These are phyloP conservation scores for Haberlea rhodopensis DNA, from an alignment of 257 asterid species.

Conservation along the genomic window DNA sequence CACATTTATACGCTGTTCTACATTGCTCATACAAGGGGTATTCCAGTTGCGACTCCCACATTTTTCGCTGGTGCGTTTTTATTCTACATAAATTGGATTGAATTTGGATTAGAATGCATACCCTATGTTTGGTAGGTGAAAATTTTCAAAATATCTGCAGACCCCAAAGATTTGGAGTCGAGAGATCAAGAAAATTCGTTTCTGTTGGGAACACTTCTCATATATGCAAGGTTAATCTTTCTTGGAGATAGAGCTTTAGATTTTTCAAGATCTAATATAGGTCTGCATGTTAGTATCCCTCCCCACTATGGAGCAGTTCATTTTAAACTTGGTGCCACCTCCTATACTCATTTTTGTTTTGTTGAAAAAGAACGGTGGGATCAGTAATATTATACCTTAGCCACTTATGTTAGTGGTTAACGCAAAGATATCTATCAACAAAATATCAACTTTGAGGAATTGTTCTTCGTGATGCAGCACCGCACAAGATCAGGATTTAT, in stretches of 20 bases:
- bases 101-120: constrained; percentile 16
- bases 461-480: constrained; percentile 55
- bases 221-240: constrained; percentile 67
- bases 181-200: constrained; percentile 81
- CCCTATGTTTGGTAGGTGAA: neutral
- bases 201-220: constrained; percentile 86
- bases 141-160: constrained; percentile 42
- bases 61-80: constrained; percentile 69
- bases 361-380: neutral
- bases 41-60: constrained; percentile 81
- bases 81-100: constrained; percentile 14
- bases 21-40: constrained; percentile 75
- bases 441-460: neutral
- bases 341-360: neutral
- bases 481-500: constrained; percentile 46
- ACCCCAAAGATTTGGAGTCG: constrained; percentile 67
- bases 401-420: neutral
- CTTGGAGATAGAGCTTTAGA: constrained; percentile 12
- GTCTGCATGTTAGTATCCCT: constrained; percentile 3
- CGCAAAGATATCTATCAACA: neutral
- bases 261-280: neutral
- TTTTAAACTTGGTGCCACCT: constrained; percentile 5
- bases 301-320: neutral
- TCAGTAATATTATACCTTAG: neutral
- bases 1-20: constrained; percentile 92